Evolutionary conservation across 2,329 filamentous ascomycete species (phyloP).

Genomic region (Endocalyx cinctus): DNA sequence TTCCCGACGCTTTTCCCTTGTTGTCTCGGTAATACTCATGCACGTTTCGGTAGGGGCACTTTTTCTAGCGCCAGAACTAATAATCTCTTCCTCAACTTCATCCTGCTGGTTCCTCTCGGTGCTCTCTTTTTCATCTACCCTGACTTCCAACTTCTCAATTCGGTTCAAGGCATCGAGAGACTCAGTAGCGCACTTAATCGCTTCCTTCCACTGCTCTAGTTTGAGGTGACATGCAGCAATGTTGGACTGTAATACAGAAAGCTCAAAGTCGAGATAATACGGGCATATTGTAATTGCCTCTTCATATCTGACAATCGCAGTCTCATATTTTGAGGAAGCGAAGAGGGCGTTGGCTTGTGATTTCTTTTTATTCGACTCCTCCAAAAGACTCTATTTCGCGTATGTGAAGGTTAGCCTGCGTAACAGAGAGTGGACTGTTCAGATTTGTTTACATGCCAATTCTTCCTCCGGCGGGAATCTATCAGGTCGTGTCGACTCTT

Average conservation of each 20-base stretch:
- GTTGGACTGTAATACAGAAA: constrained; percentile 84
- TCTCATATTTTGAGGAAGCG: constrained; percentile 62
- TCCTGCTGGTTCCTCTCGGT: constrained; percentile 43
- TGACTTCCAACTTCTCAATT: constrained; percentile 37
- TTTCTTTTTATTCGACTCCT: constrained; percentile 70
- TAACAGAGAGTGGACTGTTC: too few species aligned
- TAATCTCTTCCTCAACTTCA: constrained; percentile 51
- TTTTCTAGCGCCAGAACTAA: constrained; percentile 53
- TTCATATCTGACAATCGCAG: constrained; percentile 79
- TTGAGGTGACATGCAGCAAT: constrained; percentile 86
- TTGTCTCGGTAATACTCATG: constrained; percentile 23
- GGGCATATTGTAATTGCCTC: constrained; percentile 75
- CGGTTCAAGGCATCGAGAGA: constrained; percentile 70
- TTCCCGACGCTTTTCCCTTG: constrained; percentile 37
- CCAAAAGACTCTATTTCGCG: constrained; percentile 54
- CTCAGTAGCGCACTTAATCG: constrained; percentile 66
- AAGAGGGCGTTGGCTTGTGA: constrained; percentile 77
- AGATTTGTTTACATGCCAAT: constrained; percentile 39
- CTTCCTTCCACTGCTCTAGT: constrained; percentile 78
- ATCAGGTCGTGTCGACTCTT: constrained; percentile 27
- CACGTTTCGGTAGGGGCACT: constrained; percentile 37
- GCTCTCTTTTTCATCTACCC: constrained; percentile 27
- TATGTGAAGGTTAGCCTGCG: constrained; percentile 1
- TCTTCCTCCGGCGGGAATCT: constrained; percentile 53
- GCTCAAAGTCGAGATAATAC: constrained; percentile 79